phyloP scores from a whole-genome alignment of 2,329 filamentous ascomycete genomes.

The Fusarium sp. region DNA sequence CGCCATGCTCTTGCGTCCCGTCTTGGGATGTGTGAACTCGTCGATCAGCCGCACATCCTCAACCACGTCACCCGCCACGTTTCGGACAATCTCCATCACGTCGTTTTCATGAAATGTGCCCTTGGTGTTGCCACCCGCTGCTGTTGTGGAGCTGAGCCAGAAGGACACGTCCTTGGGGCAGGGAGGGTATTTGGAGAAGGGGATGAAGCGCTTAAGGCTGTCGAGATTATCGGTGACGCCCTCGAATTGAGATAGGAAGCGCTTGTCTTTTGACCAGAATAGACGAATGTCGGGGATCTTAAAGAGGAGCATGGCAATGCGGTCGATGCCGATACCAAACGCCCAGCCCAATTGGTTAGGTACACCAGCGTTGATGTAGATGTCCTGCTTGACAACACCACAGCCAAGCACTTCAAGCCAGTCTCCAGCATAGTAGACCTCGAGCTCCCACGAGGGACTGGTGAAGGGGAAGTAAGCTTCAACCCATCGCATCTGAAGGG shows the following conservation, averaged over 20 bases:
- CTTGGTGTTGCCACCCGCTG: slow-evolving; percentile 60
- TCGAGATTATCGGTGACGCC: slow-evolving; percentile 65
- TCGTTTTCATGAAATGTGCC: slow-evolving; percentile 89
- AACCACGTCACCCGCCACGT: slow-evolving; percentile 82
- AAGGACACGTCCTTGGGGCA: slow-evolving; percentile 95
- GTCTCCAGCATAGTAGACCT: slow-evolving; percentile 92
- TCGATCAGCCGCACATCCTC: slow-evolving; percentile 90
- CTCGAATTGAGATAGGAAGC: slow-evolving; percentile 88
- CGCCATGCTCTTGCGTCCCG: slow-evolving; percentile 83
- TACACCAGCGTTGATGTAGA: slow-evolving; percentile 81
- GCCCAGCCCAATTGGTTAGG: slow-evolving; percentile 88
- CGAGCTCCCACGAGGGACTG: slow-evolving; percentile 93
- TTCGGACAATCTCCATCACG: slow-evolving; percentile 93
- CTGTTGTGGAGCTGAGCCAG: slow-evolving; percentile 72
- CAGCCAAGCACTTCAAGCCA: slow-evolving; percentile 98
- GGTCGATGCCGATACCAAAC: slow-evolving; percentile 92
- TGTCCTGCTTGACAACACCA: slow-evolving; percentile 85
- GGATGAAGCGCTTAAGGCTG: slow-evolving; percentile 73
- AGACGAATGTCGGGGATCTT: slow-evolving; percentile 95
- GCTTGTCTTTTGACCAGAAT: slow-evolving; percentile 89
- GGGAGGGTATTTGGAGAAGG: slow-evolving; percentile 91
- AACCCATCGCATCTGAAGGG: slow-evolving; percentile 89
- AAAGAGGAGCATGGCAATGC: slow-evolving; percentile 97
- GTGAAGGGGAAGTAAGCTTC: slow-evolving; percentile 99
- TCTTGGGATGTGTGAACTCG: slow-evolving; percentile 89